Evolutionary conservation across 768 basidiomycete genomes (phyloP), one percentile per base, ranked within the genome.

Genomic region (Mycena capillaripes): DNA sequence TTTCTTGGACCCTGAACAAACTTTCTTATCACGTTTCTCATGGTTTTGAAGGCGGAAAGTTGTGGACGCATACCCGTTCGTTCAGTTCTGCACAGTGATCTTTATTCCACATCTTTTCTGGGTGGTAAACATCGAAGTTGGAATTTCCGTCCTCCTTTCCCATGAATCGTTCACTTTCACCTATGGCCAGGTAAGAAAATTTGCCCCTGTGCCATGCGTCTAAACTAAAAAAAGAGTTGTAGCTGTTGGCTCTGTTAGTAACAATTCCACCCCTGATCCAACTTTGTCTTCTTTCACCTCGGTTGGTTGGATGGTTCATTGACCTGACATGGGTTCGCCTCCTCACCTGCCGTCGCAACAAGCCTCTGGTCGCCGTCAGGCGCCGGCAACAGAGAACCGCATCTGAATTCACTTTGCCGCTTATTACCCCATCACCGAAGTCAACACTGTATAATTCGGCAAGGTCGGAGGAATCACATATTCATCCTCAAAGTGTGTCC

Each of bases 191-290:
- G 72, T 69, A 34, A 27, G 21, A 4, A 32, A 11, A 27, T 29
- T 11, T 55, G 21, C 40, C 40, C 23, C 17, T 6, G 36, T 48
- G 2, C 6, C 5, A 17, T 44, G 2, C 38, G 38, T 32, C 48
- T 23, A 3, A 36, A 5, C 32, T 5, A 11, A 17, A 17, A 48
- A 61, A 30, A 48, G n/a, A n/a, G n/a, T n/a, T 23, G 11, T 48
- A 74, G 62, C 42, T 74, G 19, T 38, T 74, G 48, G 73, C 73
- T 10, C 38, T 70, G 17, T 58, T 74, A 19, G 60, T 71, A 21
- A 67, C 66, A 17, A n/a, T 74, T 29, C 73, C 73, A 11, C 70
- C 73, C 12, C 29, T 74, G 19, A 57, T 74, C 38, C 69, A 70
- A 42, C 36, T 71, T 30, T 69, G 59, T 32, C 25, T 58, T 6